phyloP scores from a whole-genome alignment of 257 asterid species.

The Salvia miltiorrhiza region DNA sequence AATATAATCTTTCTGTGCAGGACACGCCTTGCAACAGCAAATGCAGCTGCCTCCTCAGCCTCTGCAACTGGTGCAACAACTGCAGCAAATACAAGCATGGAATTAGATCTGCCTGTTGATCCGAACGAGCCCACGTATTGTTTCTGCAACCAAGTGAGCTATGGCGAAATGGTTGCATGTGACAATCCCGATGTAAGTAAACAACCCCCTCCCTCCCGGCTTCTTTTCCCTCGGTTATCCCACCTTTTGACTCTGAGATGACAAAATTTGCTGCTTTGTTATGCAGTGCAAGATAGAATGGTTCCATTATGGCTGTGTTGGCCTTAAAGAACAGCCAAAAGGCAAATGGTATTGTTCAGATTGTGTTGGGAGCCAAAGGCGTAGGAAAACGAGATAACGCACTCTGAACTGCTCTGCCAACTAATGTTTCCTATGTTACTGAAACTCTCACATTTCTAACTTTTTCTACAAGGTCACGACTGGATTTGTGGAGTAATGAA shows the following conservation, averaged over 20 bases:
- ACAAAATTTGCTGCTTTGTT: constrained; percentile 1
- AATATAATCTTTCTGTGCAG: constrained; percentile 34
- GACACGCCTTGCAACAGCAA: constrained; percentile 70
- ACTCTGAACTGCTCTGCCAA: background rate
- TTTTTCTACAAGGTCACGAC: background rate
- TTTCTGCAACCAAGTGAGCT: constrained; percentile 98
- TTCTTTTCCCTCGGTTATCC: background rate
- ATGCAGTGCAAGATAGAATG: constrained; percentile 96
- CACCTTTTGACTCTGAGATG: background rate
- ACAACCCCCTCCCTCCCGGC: background rate
- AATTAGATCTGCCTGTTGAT: constrained; percentile 89
- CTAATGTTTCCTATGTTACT: background rate
- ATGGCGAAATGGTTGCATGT: constrained; percentile 98
- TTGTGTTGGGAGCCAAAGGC: constrained; percentile 70
- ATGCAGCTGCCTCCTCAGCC: constrained; percentile 43
- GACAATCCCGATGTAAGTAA: constrained; percentile 81
- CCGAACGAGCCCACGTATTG: constrained; percentile 98
- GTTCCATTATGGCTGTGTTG: constrained; percentile 96
- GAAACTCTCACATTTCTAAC: background rate
- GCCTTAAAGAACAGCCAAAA: constrained; percentile 87
- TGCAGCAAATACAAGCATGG: constrained; percentile 59
- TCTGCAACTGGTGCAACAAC: constrained; percentile 47
- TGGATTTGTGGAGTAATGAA: background rate
- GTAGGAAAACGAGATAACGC: constrained; percentile 49
- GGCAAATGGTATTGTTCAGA: constrained; percentile 97